phyloP scores from a whole-genome alignment of 1,284 basidiomycete genomes.

The Ceratobasidium papillatum region DNA sequence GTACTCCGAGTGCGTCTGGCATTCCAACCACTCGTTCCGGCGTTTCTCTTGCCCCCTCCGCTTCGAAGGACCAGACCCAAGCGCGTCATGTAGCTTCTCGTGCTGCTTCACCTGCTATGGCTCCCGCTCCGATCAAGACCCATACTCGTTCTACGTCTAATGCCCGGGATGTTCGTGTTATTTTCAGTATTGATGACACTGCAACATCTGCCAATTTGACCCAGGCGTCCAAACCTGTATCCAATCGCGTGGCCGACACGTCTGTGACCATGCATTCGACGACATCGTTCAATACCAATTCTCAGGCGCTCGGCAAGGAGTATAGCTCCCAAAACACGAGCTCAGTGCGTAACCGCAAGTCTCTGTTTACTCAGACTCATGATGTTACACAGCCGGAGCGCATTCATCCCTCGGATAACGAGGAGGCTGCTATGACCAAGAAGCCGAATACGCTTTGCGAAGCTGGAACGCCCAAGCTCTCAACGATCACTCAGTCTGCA shows the following conservation, averaged over 20 bases:
- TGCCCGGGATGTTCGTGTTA: conserved; percentile 19
- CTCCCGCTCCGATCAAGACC: not conserved
- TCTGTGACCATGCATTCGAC: not conserved
- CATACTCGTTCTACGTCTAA: not conserved
- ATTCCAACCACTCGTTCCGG: not conserved
- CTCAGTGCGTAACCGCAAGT: conserved; percentile 32
- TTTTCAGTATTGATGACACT: conserved; percentile 4
- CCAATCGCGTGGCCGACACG: not conserved
- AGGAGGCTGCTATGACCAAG: conserved; percentile 1
- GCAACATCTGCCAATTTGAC: not conserved
- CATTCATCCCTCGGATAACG: not conserved
- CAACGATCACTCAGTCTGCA: conserved; percentile 22
- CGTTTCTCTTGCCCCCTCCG: not conserved
- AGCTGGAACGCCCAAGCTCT: conserved; percentile 8
- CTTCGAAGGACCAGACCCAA: not conserved
- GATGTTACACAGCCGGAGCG: conserved; percentile 1
- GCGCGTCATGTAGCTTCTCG: not conserved
- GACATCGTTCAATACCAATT: not conserved
- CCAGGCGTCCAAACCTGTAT: not conserved
- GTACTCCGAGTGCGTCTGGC: not conserved
- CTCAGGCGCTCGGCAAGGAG: not conserved
- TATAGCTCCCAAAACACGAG: not conserved
- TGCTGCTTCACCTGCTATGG: not conserved
- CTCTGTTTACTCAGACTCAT: conserved; percentile 26
- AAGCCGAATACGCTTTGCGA: conserved; percentile 2